Base-by-base conservation (phyloP, 306 rosid species). In the Acacia crassicarpa region DNA sequence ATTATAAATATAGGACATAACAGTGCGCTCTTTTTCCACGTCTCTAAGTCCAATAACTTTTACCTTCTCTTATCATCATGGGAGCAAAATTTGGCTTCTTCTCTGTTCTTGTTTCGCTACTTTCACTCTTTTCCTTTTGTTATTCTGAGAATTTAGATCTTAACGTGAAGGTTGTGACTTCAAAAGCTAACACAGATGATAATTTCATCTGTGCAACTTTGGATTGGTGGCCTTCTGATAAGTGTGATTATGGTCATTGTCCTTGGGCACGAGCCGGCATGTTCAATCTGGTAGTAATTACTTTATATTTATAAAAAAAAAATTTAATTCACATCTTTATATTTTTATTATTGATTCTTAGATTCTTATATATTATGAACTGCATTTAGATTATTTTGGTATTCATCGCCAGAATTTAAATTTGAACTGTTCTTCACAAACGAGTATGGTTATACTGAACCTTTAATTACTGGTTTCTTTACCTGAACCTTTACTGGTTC, bases 181-280 rank as follows among this genome's bases (percentile, higher is more conserved):
- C 67, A 16, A 85, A 85, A 78, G 92, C 89, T 41, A 75, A 19
- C 9, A 90, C 91, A 35, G 93, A 92, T 61, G 83, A 88, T 3
- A 86, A 84, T 48, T 92, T 91, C 69, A 66, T 89, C 2, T 92
- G 97, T 86, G 94, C 93, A 43, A 89, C 97, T 56, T 13, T 92
- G 8, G 93, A 91, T 62, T 91, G 92, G 92, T 92, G 97, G 94
- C 97, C 94, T n/a, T 0, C 76, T 46, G 22, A 81, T 4, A 91
- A 92, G 66, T 91, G 93, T 76, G 90, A 92, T 40, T 88, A 91
- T 43, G 33, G 46, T 33, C 91, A 91, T 12, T 88, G 97, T 46
- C 93, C 97, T 0, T 92, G 92, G 95, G 88, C 79, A 23, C 48
- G 83, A 4, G 53, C 93, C 11, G 91, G 93, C 75, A 61, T 89